Evolutionary conservation across 176 grass and related monocot species (phyloP), one percentile per base, ranked within the genome.

Genomic region (Aegilops tauschii): DNA sequence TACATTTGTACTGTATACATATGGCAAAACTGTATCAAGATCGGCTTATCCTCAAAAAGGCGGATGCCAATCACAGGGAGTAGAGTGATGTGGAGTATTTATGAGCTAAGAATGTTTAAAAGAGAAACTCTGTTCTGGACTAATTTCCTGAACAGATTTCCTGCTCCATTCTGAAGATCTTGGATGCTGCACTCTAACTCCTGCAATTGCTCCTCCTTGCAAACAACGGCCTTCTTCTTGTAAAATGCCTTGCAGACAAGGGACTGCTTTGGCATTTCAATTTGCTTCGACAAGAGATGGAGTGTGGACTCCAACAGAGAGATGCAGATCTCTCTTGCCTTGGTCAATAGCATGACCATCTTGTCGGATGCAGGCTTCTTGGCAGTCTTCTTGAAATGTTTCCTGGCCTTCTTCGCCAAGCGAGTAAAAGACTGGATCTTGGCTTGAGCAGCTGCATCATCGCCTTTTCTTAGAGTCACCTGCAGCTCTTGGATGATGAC

Each of bases 121-220:
- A 88, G 61, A 42, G 71, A 69, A 30, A 88, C 86, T 42, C 86
- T 83, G 40, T 21, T 42, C 50, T 88, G 80, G 72, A 88, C 40
- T 61, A 88, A 5, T 67, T 20, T 62, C 72, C 73, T 62, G 23
- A 50, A 50, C 47, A 50, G 13, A 16, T 50, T 5, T 50, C 1
- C 13, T 50, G 47, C 47, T 50, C 47, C 47, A 16, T 50, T 50
- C 13, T 50, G 4, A 50, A 50, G 47, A 50, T 50, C 12, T 50
- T 16, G 0, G 13, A 50, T 56, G 1, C 4, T 5, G 47, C 47
- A 50, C 47, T 50, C 52, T 56, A 56, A 20, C 52, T 56, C 52
- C 52, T 56, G 52, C 52, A 56, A 20, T 56, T 56, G 0, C 5
- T 20, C 52, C 52, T 20, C 17, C 17, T 7, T 2, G 17, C 52